phyloP scores from a whole-genome alignment of 2,329 filamentous ascomycete species.

The Orbilia oligospora region DNA sequence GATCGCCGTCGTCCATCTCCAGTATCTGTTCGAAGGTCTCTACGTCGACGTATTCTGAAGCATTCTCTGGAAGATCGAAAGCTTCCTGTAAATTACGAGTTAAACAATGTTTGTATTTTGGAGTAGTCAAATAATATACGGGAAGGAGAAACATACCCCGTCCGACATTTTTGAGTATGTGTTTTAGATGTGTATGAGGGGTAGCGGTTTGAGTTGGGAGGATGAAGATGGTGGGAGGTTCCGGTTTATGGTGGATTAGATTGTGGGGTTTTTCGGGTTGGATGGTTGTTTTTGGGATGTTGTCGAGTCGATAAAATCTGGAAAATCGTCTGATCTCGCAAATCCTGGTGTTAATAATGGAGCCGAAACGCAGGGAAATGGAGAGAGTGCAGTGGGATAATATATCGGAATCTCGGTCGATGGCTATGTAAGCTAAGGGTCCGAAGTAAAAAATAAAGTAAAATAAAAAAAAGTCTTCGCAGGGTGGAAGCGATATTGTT shows the following conservation, averaged over 20 bases:
- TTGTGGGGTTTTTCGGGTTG: constrained; percentile 17
- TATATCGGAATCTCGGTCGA: neutral
- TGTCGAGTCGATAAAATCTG: neutral
- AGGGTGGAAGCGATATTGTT: constrained; percentile 10
- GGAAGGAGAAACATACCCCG: constrained; percentile 31
- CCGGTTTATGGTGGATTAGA: neutral
- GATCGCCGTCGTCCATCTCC: constrained; percentile 95
- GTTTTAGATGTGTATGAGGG: neutral
- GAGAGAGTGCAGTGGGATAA: neutral
- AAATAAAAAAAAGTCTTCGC: neutral
- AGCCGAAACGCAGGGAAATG: neutral
- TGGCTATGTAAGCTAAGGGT: neutral
- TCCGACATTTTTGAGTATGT: constrained; percentile 49
- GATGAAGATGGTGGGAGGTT: neutral
- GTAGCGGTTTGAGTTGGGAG: neutral
- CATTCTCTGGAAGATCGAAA: constrained; percentile 20
- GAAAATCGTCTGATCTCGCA: constrained; percentile 10
- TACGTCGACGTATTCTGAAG: constrained; percentile 83
- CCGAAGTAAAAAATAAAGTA: no score
- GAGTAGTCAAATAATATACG: neutral
- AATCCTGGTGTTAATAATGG: constrained; percentile 3
- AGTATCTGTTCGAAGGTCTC: constrained; percentile 93
- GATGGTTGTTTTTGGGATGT: constrained; percentile 5
- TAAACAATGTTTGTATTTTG: neutral
- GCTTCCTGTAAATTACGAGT: neutral